Evolutionary conservation across 129 eudicot species (phyloP), one percentile per base, ranked within the genome.

Genomic region (Centrapalus pauciflorus): DNA sequence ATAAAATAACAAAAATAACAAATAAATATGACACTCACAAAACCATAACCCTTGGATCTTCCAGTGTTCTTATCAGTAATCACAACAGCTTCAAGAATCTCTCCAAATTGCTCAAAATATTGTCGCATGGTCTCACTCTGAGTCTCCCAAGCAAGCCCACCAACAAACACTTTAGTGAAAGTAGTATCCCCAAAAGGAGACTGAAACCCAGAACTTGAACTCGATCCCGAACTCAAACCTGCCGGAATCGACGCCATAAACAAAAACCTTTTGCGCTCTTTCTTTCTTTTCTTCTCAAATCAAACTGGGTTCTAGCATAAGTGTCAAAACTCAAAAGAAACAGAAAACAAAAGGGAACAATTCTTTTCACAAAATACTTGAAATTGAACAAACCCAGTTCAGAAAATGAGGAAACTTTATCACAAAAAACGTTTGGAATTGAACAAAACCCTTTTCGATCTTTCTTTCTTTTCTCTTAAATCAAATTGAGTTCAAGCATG

Each of bases 101-200:
- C 98, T 12, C 98, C 98, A 64, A 88, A 93, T 55, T 86, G 98
- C 82, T 93, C 98, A 23, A 93, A 93, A 63, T 88, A 86, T 6
- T 74, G 86, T 10, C 90, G 70, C 95, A 93, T 54, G 11, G 92
- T 93, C 48, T 85, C 96, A 69, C 95, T 93, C 55, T 82, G 87
- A 10, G 98, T 92, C 72, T 92, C 98, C 98, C 98, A 92, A 55
- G 98, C 98, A 20, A 92, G 84, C 55, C 98, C 98, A 52, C 98
- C 98, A 25, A 93, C 98, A 61, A 93, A 93, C 29, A 93, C 95
- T 76, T 93, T 93, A 1, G 95, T 93, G 4, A 79, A 84, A 71
- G 89, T 93, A 0, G 98, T 93, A 66, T 88, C 96, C 61, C 98
- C 98, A 71, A 88, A 93, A 7, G 90, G 91, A 19, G 95, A 91